Evolutionary conservation across 129 eudicot genomes (phyloP).

Genomic region (Gnaphalium uliginosum): DNA sequence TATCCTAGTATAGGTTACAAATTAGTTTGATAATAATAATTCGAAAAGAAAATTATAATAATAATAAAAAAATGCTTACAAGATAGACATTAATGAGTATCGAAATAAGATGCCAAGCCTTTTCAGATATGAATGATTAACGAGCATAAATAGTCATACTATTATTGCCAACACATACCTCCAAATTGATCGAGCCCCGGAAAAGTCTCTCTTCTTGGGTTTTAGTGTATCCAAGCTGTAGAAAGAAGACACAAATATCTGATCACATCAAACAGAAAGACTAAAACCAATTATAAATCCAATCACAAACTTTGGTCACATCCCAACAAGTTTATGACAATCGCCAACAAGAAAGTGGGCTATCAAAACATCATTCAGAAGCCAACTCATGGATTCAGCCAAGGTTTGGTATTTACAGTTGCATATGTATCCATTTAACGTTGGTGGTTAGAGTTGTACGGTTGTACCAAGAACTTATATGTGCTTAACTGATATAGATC

Average conservation of each 20-base stretch:
- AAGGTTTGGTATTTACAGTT: neutral
- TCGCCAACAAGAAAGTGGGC: neutral
- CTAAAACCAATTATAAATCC: neutral
- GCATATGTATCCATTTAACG: neutral
- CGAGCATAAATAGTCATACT: neutral
- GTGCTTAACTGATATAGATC: neutral
- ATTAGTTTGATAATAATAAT: neutral
- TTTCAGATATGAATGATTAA: neutral
- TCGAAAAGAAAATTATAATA: neutral
- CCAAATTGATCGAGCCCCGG: conserved; percentile 91
- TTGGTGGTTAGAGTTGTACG: neutral
- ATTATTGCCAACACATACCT: conserved; percentile 49
- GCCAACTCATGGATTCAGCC: neutral
- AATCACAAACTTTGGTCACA: neutral
- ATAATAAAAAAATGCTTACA: neutral
- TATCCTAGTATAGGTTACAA: neutral
- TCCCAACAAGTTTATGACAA: conserved; percentile 14
- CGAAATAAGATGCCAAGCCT: neutral
- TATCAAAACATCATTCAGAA: neutral
- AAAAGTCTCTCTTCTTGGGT: conserved; percentile 91
- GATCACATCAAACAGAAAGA: conserved; percentile 10
- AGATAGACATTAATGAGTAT: neutral
- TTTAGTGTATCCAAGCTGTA: conserved; percentile 98
- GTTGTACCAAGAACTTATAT: neutral
- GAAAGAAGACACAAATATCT: neutral